Evolutionary conservation across 495 filamentous ascomycete species (phyloP).

Genomic region (Penicillium bovifimosum): DNA sequence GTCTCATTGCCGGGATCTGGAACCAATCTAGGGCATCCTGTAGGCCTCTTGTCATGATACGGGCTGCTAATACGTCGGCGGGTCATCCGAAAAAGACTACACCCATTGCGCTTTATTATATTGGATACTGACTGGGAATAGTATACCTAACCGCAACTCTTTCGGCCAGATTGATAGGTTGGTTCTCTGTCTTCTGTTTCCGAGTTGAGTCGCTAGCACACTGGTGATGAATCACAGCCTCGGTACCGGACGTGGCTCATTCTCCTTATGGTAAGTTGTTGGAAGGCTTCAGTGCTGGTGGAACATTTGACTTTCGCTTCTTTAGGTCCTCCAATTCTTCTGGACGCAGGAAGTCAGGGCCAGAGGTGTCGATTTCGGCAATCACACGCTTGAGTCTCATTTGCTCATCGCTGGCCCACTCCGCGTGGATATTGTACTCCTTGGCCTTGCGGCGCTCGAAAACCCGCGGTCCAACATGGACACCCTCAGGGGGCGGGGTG

Average conservation of each 20-base stretch:
- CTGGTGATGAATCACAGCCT: conserved; percentile 14
- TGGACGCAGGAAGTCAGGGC: too few species aligned
- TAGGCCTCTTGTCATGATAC: conserved; percentile 39
- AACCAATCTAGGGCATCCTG: conserved; percentile 36
- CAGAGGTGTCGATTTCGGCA: too few species aligned
- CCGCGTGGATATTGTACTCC: too few species aligned
- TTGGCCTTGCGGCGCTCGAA: too few species aligned
- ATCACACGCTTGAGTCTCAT: too few species aligned
- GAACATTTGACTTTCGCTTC: background rate
- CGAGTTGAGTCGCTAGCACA: background rate
- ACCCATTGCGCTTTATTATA: conserved; percentile 31
- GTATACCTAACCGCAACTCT: conserved; percentile 32
- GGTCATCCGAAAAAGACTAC: conserved; percentile 39
- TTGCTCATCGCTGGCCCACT: too few species aligned
- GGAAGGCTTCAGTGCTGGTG: background rate
- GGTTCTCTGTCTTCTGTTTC: background rate
- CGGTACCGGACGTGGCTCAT: conserved; percentile 38
- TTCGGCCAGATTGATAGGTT: conserved; percentile 28
- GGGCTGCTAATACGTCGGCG: conserved; percentile 31
- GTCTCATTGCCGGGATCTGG: conserved; percentile 34
- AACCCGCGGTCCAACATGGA: too few species aligned
- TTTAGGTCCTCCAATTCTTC: conserved; percentile 26
- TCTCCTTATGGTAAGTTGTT: conserved; percentile 29
- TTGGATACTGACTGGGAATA: conserved; percentile 36
- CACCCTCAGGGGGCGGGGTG: too few species aligned